These are phyloP conservation scores for Babesia caballi DNA, from an alignment of 169 alveolate genomes.

Conservation along the genomic window DNA sequence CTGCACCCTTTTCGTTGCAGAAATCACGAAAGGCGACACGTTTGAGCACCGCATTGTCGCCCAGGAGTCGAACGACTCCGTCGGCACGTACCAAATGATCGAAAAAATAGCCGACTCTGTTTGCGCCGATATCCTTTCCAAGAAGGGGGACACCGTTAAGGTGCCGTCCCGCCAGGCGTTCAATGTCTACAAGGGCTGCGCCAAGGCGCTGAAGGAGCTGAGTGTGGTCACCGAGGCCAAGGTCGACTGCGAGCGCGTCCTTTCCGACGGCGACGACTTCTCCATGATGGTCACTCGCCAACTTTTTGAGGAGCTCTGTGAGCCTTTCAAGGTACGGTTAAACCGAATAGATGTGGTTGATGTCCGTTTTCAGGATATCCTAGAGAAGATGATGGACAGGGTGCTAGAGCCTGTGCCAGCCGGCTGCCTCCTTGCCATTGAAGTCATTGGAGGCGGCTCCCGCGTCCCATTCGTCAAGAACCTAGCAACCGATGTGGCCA, in stretches of 20 bases:
- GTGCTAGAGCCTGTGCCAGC: not conserved
- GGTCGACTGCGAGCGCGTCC: slow-evolving; percentile 49
- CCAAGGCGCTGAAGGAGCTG: slow-evolving; percentile 56
- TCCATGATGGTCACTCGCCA: slow-evolving; percentile 17
- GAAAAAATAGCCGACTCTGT: slow-evolving; percentile 32
- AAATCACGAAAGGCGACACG: slow-evolving; percentile 9
- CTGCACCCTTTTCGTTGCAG: slow-evolving; percentile 55
- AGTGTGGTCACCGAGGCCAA: slow-evolving; percentile 50
- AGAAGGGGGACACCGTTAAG: not conserved
- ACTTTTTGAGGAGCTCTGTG: slow-evolving; percentile 12
- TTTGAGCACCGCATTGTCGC: slow-evolving; percentile 18
- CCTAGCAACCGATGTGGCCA: slow-evolving; percentile 13
- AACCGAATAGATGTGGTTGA: not conserved
- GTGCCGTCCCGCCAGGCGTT: slow-evolving; percentile 51
- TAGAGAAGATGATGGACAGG: not conserved
- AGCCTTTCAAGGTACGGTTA: not conserved
- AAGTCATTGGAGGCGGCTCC: slow-evolving; percentile 60
- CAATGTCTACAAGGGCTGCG: slow-evolving; percentile 42
- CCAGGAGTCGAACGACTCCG: slow-evolving; percentile 36
- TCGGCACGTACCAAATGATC: slow-evolving; percentile 57
- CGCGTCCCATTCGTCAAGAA: slow-evolving; percentile 50
- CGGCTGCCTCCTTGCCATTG: slow-evolving; percentile 28
- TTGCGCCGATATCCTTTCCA: not conserved
- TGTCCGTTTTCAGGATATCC: not conserved
- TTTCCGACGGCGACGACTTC: slow-evolving; percentile 53